Base-by-base conservation (phyloP, 176 grass and related monocot genomes). In the Stipa capillata region DNA sequence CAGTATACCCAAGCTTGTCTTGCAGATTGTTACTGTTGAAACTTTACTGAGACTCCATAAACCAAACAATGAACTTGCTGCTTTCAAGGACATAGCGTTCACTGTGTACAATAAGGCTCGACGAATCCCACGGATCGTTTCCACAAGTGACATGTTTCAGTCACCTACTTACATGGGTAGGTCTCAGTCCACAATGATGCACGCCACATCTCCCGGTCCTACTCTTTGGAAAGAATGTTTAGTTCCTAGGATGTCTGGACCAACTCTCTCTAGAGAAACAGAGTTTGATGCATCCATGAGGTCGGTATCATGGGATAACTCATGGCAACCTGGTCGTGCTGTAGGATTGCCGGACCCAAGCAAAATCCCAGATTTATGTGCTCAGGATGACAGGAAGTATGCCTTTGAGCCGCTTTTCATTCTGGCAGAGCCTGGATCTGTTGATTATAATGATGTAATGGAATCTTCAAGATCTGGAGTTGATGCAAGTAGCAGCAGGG, bases 31-130 rank as follows among this genome's bases (percentile, higher is more conserved):
- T 44, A 89, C 92, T 75, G 82, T 99, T 61, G 90, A 95, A 73
- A 89, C 88, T 44, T 82, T 99, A 71, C 73, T 99, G 50, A 87
- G 85, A 82, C 74, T 93, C 72, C 81, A 99, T 83, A 89, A 81
- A 73, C 90, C 92, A 78, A 91, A 55, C 51, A 88, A 94, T 83
- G 96, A 99, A 68, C 90, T 93, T 82, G 68, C 88, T 66, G 69
- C 92, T 88, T 89, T 99, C 63, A 99, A 95, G 78, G 96, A 99
- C 63, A 99, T 99, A 45, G 96, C 92, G 55, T 99, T 99, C 77
- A 99, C 96, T 68, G 90, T 99, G 31, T 95, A 99, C 65, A 95
- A 92, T 60, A 99, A 99, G 83, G 87, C 90, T 68, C 83, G 96
- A 36, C 90, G 96, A 55, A 87, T 99, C 7, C 87, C 91, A 42